A percentile compares a stretch with the other conserved stretches of the same genome.
Evolutionary conservation across 1,139 yeast species (phyloP).

Genomic region (Oligophagozyma castellii): DNA sequence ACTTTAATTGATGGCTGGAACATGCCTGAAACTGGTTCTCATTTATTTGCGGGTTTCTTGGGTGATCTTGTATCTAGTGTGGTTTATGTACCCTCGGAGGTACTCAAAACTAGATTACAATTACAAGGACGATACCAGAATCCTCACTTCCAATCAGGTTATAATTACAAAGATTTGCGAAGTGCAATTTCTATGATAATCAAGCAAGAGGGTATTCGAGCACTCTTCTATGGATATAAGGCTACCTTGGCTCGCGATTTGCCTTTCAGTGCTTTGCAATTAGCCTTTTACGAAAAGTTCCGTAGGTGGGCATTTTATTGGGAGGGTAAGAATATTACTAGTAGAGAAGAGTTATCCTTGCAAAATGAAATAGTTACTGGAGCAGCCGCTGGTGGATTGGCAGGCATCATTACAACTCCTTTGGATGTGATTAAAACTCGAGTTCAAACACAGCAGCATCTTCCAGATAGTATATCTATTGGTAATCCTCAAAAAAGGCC

Average conservation of each 20-base stretch:
- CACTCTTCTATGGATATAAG: conserved; percentile 81
- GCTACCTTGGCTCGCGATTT: conserved; percentile 85
- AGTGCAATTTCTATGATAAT: conserved; percentile 59
- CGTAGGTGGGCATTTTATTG: conserved; percentile 42
- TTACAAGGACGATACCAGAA: conserved; percentile 81
- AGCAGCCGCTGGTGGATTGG: conserved; percentile 93
- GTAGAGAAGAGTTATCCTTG: conserved; percentile 37
- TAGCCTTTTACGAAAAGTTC: conserved; percentile 87
- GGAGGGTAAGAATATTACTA: conserved; percentile 14
- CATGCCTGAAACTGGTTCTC: conserved; percentile 69
- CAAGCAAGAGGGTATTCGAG: conserved; percentile 54
- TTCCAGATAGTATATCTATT: conserved; percentile 9
- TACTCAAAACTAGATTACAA: conserved; percentile 84
- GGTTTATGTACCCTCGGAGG: conserved; percentile 96
- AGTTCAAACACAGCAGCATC: conserved; percentile 55
- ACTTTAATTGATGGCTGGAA: conserved; percentile 46
- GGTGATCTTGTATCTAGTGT: conserved; percentile 87
- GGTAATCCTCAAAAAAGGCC: conserved; percentile 19
- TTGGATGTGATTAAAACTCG: conserved; percentile 90
- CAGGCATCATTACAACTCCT: conserved; percentile 76
- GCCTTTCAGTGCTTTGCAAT: conserved; percentile 90
- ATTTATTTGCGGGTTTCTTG: conserved; percentile 71
- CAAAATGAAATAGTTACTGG: conserved; percentile 66
- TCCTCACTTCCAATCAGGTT: conserved; percentile 66
- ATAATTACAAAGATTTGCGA: conserved; percentile 60